Percentiles rank a stretch among this genome's conserved stretches.
Evolutionary conservation across 1,284 basidiomycete genomes (phyloP).

Genomic region (Ustilago trichophora): DNA sequence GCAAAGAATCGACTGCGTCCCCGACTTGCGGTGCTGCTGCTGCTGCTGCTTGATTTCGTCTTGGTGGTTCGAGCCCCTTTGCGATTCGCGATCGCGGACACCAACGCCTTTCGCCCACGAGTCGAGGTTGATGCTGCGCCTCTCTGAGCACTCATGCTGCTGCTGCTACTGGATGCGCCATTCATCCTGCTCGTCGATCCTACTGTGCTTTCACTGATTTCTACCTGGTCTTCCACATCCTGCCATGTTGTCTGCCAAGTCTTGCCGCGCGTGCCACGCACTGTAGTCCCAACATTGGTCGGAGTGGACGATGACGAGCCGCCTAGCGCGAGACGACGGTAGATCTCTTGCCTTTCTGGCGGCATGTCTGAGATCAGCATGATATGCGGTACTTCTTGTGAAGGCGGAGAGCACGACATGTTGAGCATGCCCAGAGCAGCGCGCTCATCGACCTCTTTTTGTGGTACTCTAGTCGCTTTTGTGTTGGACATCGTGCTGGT

Average conservation of each 20-base stretch:
- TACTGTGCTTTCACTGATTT: not conserved
- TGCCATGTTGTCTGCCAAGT: constrained; percentile 45
- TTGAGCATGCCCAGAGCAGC: constrained; percentile 8
- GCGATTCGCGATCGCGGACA: not conserved
- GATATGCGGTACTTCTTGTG: constrained; percentile 12
- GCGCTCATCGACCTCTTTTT: not conserved
- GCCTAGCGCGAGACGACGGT: constrained; percentile 32
- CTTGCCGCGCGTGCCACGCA: constrained; percentile 25
- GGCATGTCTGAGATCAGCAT: constrained; percentile 37
- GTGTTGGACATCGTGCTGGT: constrained; percentile 1
- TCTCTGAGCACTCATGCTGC: too few species aligned
- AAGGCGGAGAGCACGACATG: constrained; percentile 26
- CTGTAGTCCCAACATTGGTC: constrained; percentile 7
- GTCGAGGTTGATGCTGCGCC: not conserved
- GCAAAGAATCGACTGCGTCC: constrained; percentile 15
- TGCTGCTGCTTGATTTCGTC: not conserved
- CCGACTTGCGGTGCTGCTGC: constrained; percentile 4
- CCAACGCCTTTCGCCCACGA: constrained; percentile 8
- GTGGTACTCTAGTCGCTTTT: not conserved
- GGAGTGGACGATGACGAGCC: not conserved
- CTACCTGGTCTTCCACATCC: not conserved
- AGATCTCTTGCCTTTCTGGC: constrained; percentile 24
- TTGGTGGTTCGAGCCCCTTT: constrained; percentile 6
- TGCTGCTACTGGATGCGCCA: not conserved
- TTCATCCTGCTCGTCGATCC: constrained; percentile 1